Conservation (phyloP, 116 monocot species). For the Zostera marina region DNA sequence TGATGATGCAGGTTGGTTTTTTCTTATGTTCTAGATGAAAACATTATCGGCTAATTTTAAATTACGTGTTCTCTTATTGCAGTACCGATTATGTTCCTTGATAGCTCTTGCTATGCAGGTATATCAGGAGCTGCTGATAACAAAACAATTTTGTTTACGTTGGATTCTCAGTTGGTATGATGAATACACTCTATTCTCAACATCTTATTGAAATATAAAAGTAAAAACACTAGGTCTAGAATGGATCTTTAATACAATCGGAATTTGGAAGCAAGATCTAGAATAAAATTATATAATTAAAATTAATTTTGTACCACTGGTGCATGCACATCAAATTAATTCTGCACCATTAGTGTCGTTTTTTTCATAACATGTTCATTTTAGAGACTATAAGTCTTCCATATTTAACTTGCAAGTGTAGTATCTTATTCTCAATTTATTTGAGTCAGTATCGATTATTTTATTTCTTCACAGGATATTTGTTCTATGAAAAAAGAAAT, state of each 20-base stretch:
- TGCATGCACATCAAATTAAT: too few species aligned
- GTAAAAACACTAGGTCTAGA: too few species aligned
- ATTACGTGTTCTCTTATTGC: constrained; percentile 6
- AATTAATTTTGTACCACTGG: too few species aligned
- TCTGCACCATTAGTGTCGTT: too few species aligned
- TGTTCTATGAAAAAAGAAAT: constrained; percentile 52
- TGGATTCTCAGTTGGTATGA: constrained; percentile 53
- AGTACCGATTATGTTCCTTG: constrained; percentile 61
- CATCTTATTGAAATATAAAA: background rate
- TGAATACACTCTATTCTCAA: background rate
- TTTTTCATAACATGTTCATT: too few species aligned
- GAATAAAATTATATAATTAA: too few species aligned
- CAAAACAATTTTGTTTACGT: constrained; percentile 46
- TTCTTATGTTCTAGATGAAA: background rate
- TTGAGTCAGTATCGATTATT: too few species aligned
- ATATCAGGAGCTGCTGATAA: constrained; percentile 71
- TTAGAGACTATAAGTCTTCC: too few species aligned
- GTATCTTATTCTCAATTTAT: too few species aligned
- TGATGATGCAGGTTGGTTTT: constrained; percentile 62
- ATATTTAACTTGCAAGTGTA: too few species aligned
- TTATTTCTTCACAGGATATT: constrained; percentile 22
- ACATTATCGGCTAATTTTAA: background rate
- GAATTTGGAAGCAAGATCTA: too few species aligned
- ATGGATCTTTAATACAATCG: too few species aligned
- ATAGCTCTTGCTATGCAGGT: constrained; percentile 54